Evolutionary conservation across 2,329 filamentous ascomycete species (phyloP).

Genomic region (Scleromitrula shiraiana): DNA sequence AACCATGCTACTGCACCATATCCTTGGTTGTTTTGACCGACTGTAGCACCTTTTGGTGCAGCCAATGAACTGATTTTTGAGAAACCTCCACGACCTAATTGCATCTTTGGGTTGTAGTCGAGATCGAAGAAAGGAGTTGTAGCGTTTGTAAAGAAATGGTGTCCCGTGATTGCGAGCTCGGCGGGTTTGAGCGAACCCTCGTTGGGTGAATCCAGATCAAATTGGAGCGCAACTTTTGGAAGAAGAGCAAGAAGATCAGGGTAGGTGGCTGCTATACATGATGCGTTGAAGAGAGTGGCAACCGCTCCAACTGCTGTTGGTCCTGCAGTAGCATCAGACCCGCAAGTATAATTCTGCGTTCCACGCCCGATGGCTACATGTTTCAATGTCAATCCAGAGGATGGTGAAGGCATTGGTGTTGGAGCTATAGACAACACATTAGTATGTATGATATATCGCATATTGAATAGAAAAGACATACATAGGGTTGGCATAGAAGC

Average conservation of each 20-base stretch:
- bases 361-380: constrained; percentile 83
- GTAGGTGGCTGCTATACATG: constrained; percentile 65
- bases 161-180: constrained; percentile 58
- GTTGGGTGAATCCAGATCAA: constrained; percentile 42
- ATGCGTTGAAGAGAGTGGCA: constrained; percentile 81
- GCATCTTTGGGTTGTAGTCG: constrained; percentile 41
- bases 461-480: constrained; percentile 32
- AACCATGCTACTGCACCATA: constrained; percentile 74
- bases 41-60: constrained; percentile 54
- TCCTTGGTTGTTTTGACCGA: constrained; percentile 49
- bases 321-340: constrained; percentile 48
- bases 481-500: constrained; percentile 43
- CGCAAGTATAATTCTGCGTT: constrained; percentile 91
- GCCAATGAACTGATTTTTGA: constrained; percentile 51
- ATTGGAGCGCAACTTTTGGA: constrained; percentile 60
- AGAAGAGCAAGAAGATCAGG: constrained; percentile 59
- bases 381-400: constrained; percentile 53
- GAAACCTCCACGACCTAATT: constrained; percentile 54
- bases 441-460: not conserved
- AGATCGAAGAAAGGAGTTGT: constrained; percentile 77
- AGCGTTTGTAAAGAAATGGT: constrained; percentile 70
- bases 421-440: constrained; percentile 36
- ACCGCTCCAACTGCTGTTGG: constrained; percentile 66
- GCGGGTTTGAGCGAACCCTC: constrained; percentile 42
- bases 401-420: constrained; percentile 51